A percentile compares a stretch with the other conserved stretches of the same genome.
Evolutionary conservation across 1,284 basidiomycete genomes (phyloP).

Genomic region (Pseudomicrostroma phylloplanum): DNA sequence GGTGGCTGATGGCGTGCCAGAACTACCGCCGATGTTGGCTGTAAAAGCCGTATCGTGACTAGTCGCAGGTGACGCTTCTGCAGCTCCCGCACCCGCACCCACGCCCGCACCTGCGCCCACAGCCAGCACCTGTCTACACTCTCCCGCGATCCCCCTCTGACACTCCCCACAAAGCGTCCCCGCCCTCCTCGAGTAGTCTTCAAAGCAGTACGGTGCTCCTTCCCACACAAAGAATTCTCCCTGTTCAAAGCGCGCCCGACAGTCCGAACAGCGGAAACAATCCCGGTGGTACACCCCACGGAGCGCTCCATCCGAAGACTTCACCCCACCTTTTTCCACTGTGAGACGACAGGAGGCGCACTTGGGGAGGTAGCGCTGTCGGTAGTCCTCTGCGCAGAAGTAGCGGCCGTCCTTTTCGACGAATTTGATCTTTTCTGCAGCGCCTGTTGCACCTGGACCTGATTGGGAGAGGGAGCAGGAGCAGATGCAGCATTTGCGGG

Average conservation of each 20-base stretch:
- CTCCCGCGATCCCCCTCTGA: conserved; percentile 33
- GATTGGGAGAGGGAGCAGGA: conserved; percentile 22
- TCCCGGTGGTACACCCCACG: conserved; percentile 28
- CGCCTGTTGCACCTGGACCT: too few relatives aligned
- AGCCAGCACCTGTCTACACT: conserved; percentile 25
- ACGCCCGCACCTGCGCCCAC: background rate
- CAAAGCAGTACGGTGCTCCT: conserved; percentile 34
- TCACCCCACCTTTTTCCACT: conserved; percentile 33
- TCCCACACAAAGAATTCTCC: conserved; percentile 38
- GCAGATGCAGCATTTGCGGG: conserved; percentile 30
- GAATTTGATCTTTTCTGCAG: conserved; percentile 22
- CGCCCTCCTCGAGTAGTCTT: conserved; percentile 31
- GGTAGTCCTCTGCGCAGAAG: conserved; percentile 35
- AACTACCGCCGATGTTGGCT: background rate
- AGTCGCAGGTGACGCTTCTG: too few relatives aligned
- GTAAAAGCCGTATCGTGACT: too few relatives aligned
- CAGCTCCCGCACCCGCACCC: background rate
- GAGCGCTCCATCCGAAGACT: conserved; percentile 37
- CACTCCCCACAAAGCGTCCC: conserved; percentile 36
- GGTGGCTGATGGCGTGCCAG: background rate
- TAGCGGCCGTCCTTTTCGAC: conserved; percentile 36
- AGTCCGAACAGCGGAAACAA: conserved; percentile 38
- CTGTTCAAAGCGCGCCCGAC: conserved; percentile 29
- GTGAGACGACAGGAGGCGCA: conserved; percentile 33
- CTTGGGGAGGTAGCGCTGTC: conserved; percentile 37